Conservation (phyloP, 768 basidiomycete genomes). For the Mycena galopus region DNA sequence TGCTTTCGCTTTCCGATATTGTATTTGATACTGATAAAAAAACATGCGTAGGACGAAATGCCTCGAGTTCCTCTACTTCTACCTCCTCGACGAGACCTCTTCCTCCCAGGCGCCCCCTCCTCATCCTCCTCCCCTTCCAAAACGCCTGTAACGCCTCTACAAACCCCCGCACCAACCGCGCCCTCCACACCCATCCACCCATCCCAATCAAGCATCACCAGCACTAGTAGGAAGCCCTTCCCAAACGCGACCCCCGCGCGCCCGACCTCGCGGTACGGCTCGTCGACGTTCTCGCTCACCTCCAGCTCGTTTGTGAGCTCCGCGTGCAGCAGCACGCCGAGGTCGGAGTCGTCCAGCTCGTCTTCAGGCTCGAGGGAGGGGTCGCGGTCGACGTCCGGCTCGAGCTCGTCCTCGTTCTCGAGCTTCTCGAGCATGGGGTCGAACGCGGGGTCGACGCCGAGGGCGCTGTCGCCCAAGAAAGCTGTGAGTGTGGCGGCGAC, state of each 20-base stretch:
- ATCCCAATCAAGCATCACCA: conserved; percentile 21
- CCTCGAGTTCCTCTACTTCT: conserved; percentile 95
- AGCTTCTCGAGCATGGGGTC: too few relatives aligned
- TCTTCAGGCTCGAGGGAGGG: too few relatives aligned
- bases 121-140: conserved; percentile 36
- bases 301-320: conserved; percentile 35
- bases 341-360: conserved; percentile 5
- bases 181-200: conserved; percentile 57
- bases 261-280: conserved; percentile 55
- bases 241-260: conserved; percentile 51
- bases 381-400: conserved; percentile 48
- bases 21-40: neutral
- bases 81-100: conserved; percentile 85
- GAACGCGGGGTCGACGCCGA: conserved; percentile 54
- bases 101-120: conserved; percentile 29
- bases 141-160: conserved; percentile 15
- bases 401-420: too few relatives aligned
- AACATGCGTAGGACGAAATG: conserved; percentile 94
- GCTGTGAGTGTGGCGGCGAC: neutral
- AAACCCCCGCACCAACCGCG: conserved; percentile 44
- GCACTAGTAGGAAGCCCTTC: conserved; percentile 49
- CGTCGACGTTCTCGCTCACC: conserved; percentile 39
- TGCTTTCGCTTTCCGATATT: too few relatives aligned
- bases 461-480: conserved; percentile 57
- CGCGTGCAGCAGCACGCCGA: neutral